Base-by-base conservation (phyloP, 306 rosid genomes). In the Fagus crenata region DNA sequence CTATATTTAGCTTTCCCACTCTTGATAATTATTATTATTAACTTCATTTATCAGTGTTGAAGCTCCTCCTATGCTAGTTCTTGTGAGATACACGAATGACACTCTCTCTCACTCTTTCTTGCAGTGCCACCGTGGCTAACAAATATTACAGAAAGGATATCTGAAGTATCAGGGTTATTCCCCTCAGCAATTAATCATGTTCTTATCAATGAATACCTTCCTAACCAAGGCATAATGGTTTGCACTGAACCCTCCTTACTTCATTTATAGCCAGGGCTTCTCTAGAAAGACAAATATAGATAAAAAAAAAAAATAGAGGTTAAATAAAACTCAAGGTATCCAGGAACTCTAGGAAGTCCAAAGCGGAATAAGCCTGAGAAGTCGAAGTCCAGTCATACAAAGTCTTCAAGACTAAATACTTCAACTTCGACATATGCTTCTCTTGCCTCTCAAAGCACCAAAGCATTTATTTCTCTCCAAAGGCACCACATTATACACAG, bases 161-260 rank as follows among this genome's bases (percentile, higher is more conserved):
- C 4, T 73, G 89, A 89, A 61, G 90, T 85, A 77, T 78, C 90
- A 32, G 89, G 81, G 69, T 83, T 91, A 37, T 91, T 90, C 81
- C 89, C 98, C 54, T 77, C 89, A 43, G 82, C 96, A 41, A 89
- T 93, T 63, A 93, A 93, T 58, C 98, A 93, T 82, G 97, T 91
- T 78, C 98, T 93, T 77, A 87, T 93, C 81, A 93, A 93, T 55
- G 98, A 93, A 81, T 93, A 93, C 85, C 91, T 81, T 74, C 97
- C 91, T 60, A 61, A 85, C 79, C 97, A 93, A 86, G 98, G 98
- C 81, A 93, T 93, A 79, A 93, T 91, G 97, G 98, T 90, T 65
- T 46, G 92, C 61, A 35, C 77, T 18, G 49, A 75, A 71, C 60
- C 79, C 67, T 74, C 22, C 17, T 35, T 63, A 33, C 41, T 63